Conservation (phyloP, 768 basidiomycete species). For the Cubamyces lactineus region DNA sequence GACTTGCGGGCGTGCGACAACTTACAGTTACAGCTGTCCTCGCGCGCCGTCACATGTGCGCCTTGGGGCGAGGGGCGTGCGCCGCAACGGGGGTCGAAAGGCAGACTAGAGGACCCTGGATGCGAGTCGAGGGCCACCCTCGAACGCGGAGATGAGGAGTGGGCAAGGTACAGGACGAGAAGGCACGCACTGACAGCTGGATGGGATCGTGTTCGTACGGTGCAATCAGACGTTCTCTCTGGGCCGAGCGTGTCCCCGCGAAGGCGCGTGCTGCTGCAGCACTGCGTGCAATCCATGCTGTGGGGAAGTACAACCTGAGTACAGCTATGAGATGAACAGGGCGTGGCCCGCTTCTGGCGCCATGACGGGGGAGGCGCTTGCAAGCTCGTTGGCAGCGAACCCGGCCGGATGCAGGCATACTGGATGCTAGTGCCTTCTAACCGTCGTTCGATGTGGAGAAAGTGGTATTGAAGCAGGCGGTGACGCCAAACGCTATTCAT, state of each 20-base stretch:
- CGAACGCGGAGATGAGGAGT: constrained; percentile 2
- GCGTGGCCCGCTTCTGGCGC: too few species aligned
- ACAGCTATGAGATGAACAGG: too few species aligned
- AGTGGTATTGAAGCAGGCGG: not conserved
- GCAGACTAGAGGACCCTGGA: not conserved
- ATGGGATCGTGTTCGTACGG: not conserved
- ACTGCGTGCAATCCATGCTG: too few species aligned
- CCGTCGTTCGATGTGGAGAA: too few species aligned
- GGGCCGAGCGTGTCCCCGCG: too few species aligned
- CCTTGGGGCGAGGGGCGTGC: not conserved
- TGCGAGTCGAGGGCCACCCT: not conserved
- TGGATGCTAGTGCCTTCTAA: too few species aligned
- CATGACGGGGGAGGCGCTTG: too few species aligned
- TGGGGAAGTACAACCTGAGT: too few species aligned
- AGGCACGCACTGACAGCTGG: not conserved
- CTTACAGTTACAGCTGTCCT: not conserved
- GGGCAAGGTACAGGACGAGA: not conserved
- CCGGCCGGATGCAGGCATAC: too few species aligned
- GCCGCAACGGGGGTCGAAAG: not conserved
- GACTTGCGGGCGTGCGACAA: too few species aligned
- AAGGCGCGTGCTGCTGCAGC: too few species aligned
- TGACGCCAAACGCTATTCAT: not conserved
- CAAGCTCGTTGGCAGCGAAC: too few species aligned
- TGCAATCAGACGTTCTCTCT: constrained; percentile 1
- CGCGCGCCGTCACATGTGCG: constrained; percentile 5